Conservation (phyloP, 2,329 filamentous ascomycete genomes). For the Hymenoscyphus scutula region DNA sequence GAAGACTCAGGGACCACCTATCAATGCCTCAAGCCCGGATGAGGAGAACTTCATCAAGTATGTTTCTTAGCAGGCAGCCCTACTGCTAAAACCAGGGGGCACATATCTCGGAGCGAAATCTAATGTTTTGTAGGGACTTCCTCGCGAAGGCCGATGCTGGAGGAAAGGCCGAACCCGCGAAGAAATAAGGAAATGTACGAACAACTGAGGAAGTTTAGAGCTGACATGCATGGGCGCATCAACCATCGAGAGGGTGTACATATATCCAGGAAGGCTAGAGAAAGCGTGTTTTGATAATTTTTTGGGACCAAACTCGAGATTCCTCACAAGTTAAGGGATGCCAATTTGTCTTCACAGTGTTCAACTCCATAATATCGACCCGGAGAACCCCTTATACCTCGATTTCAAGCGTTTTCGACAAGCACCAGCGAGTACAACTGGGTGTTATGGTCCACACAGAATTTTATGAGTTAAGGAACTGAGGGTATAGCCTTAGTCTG, state of each 20-base stretch:
- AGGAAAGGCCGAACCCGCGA: slow-evolving; percentile 20
- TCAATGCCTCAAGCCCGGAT: slow-evolving; percentile 37
- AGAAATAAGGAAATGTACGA: slow-evolving; percentile 12
- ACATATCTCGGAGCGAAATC: background rate
- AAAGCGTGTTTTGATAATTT: slow-evolving; percentile 17
- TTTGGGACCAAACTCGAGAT: background rate
- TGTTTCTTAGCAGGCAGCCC: slow-evolving; percentile 16
- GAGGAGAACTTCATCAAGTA: slow-evolving; percentile 40
- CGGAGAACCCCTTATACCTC: too few relatives aligned
- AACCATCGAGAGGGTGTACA: slow-evolving; percentile 2
- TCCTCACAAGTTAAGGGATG: background rate
- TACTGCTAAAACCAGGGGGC: background rate
- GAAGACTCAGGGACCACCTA: slow-evolving; percentile 34
- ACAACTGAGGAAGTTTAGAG: background rate
- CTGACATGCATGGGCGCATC: background rate
- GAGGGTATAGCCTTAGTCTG: too few relatives aligned
- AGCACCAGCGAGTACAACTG: too few relatives aligned
- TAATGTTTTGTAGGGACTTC: slow-evolving; percentile 28
- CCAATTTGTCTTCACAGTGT: background rate
- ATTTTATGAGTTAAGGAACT: too few relatives aligned
- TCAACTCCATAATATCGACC: too few relatives aligned
- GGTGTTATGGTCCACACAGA: too few relatives aligned
- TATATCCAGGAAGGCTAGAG: slow-evolving; percentile 12
- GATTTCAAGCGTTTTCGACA: too few relatives aligned
- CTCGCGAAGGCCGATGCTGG: slow-evolving; percentile 26